phyloP scores from a whole-genome alignment of 352 stramenopile genomes.

The Globisporangium recalcitrans region DNA sequence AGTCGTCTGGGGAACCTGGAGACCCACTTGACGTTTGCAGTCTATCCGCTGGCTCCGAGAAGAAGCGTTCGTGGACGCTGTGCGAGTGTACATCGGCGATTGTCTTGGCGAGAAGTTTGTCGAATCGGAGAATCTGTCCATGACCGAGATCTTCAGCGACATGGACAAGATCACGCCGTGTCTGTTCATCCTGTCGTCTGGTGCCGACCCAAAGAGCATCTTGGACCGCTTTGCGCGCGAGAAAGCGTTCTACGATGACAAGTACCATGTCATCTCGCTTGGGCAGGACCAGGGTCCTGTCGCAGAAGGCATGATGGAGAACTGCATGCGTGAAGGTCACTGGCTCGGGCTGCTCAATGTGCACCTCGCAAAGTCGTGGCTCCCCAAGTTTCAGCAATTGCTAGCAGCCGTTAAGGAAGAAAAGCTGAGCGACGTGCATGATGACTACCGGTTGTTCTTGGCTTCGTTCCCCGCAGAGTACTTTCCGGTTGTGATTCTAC shows the following conservation, averaged over 20 bases:
- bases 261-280: constrained; percentile 61
- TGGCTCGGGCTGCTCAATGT: constrained; percentile 79
- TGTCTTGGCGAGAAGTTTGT: constrained; percentile 28
- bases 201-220: constrained; percentile 49
- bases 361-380: constrained; percentile 71
- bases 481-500: constrained; percentile 67
- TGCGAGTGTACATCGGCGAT: constrained; percentile 37
- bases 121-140: constrained; percentile 15
- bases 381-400: constrained; percentile 53
- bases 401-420: constrained; percentile 28
- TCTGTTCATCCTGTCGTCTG: constrained; percentile 72
- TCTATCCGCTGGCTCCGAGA: constrained; percentile 62
- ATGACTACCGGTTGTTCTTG: constrained; percentile 63
- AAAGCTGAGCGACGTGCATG: constrained; percentile 35
- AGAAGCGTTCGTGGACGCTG: constrained; percentile 35
- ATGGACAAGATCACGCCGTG: constrained; percentile 61
- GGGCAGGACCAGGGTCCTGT: constrained; percentile 72
- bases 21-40: constrained; percentile 39
- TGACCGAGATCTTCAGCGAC: constrained; percentile 50
- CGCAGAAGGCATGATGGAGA: constrained; percentile 53
- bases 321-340: constrained; percentile 36
- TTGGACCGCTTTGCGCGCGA: constrained; percentile 48
- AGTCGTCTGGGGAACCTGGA: constrained; percentile 38
- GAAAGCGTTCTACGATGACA: constrained; percentile 27
- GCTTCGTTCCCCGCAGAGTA: constrained; percentile 61